Evolutionary conservation across 305 asterid genomes (phyloP).

Genomic region (Lippia alba): DNA sequence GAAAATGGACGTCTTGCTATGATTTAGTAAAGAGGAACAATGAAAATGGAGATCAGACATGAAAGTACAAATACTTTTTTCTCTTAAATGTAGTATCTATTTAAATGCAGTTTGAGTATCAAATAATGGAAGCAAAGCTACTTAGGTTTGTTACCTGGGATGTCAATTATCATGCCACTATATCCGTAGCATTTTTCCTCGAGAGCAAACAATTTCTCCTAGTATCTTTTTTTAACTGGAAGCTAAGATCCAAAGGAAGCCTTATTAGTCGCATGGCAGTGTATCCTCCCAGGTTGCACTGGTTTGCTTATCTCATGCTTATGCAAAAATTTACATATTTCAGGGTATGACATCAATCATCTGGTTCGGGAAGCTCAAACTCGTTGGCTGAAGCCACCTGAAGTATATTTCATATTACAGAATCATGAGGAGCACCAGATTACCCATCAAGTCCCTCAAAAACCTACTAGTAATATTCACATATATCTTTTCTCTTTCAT

Average conservation of each 20-base stretch:
- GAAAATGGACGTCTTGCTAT: slow-evolving; percentile 10
- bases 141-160: not conserved
- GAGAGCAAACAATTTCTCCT: not conserved
- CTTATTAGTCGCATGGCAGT: not conserved
- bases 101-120: slow-evolving; percentile 14
- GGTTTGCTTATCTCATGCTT: slow-evolving; percentile 10
- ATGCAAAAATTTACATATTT: slow-evolving; percentile 32
- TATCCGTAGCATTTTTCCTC: not conserved
- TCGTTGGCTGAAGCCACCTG: slow-evolving; percentile 95
- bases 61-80: not conserved
- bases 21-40: not conserved
- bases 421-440: slow-evolving; percentile 79
- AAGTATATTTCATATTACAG: slow-evolving; percentile 72
- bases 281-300: slow-evolving; percentile 18
- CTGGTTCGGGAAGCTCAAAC: slow-evolving; percentile 80
- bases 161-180: too few species aligned
- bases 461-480: slow-evolving; percentile 62
- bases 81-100: not conserved
- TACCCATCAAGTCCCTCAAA: slow-evolving; percentile 70
- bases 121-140: not conserved
- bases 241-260: too few species aligned
- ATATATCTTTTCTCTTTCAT: slow-evolving; percentile 21
- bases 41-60: slow-evolving; percentile 2
- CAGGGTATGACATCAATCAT: slow-evolving; percentile 68
- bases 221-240: not conserved